Evolutionary conservation across 345 rosid genomes (phyloP).

Genomic region (Rhodamnia argentea): DNA sequence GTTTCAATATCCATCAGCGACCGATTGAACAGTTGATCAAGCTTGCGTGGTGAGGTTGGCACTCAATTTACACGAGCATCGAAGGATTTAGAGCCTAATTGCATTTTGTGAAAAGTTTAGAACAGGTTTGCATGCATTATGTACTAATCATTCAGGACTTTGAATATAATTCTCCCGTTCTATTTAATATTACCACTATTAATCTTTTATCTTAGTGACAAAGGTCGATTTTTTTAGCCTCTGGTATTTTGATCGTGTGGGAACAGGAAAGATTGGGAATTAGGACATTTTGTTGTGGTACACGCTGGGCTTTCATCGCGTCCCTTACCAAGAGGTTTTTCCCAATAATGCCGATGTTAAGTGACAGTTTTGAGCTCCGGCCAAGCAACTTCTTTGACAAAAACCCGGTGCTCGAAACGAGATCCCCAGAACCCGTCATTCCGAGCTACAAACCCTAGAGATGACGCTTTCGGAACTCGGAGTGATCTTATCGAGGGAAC

Average conservation of each 20-base stretch:
- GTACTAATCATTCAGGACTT: not conserved
- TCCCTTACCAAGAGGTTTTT: slow-evolving; percentile 70
- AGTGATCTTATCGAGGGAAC: not conserved
- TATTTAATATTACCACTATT: not conserved
- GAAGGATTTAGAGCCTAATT: not conserved
- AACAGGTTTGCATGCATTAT: not conserved
- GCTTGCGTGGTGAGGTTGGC: too few species aligned
- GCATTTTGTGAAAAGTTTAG: not conserved
- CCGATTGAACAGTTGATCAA: not conserved
- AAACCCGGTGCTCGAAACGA: slow-evolving; percentile 40
- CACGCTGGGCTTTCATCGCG: slow-evolving; percentile 58
- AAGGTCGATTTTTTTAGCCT: not conserved
- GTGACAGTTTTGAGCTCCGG: slow-evolving; percentile 47
- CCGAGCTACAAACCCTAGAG: not conserved
- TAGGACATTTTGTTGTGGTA: slow-evolving; percentile 63
- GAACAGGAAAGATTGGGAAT: slow-evolving; percentile 41
- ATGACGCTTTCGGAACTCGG: not conserved
- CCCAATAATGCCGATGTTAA: slow-evolving; percentile 65
- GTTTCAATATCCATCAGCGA: not conserved
- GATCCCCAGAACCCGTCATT: slow-evolving; percentile 6
- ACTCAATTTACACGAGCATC: too few species aligned
- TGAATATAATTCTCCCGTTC: not conserved
- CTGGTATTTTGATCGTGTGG: slow-evolving; percentile 4
- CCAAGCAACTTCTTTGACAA: slow-evolving; percentile 58
- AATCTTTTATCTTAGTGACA: not conserved